Percentiles rank a stretch among this genome's conserved stretches.
Conservation (phyloP, 129 eudicot genomes). For the Smallanthus sonchifolius region DNA sequence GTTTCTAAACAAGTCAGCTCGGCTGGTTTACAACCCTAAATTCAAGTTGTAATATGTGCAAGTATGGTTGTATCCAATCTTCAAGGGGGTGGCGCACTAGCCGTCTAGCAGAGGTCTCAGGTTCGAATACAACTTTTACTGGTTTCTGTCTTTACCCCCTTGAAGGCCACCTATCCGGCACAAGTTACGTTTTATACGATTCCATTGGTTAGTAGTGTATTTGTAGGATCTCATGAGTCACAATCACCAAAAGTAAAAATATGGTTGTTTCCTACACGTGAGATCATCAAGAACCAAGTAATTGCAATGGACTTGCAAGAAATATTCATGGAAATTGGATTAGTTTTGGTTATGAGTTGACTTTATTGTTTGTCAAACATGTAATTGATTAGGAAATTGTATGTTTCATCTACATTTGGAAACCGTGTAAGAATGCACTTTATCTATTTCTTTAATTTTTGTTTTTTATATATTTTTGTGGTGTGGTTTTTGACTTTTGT, state of each 20-base stretch:
- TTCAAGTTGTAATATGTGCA: constrained; percentile 8
- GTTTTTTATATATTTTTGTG: background rate
- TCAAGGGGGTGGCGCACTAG: background rate
- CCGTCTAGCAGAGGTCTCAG: background rate
- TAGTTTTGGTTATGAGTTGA: constrained; percentile 15
- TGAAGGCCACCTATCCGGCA: background rate
- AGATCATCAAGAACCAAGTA: constrained; percentile 5
- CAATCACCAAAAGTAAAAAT: background rate
- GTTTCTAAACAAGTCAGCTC: no score
- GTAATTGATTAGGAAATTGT: constrained; percentile 20
- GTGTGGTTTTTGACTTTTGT: background rate
- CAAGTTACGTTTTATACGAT: background rate
- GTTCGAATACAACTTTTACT: background rate
- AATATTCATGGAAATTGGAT: constrained; percentile 8
- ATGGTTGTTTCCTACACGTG: background rate
- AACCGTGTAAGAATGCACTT: constrained; percentile 15
- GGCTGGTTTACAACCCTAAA: no score
- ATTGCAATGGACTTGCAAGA: constrained; percentile 16
- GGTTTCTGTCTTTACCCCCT: background rate
- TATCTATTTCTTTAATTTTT: background rate
- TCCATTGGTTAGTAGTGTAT: background rate
- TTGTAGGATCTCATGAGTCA: background rate
- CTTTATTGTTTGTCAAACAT: constrained; percentile 20
- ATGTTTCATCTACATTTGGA: constrained; percentile 13
- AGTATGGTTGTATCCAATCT: background rate